Base-by-base conservation (phyloP, 139 green algal species). In the Mesotaenium endlicherianum region DNA sequence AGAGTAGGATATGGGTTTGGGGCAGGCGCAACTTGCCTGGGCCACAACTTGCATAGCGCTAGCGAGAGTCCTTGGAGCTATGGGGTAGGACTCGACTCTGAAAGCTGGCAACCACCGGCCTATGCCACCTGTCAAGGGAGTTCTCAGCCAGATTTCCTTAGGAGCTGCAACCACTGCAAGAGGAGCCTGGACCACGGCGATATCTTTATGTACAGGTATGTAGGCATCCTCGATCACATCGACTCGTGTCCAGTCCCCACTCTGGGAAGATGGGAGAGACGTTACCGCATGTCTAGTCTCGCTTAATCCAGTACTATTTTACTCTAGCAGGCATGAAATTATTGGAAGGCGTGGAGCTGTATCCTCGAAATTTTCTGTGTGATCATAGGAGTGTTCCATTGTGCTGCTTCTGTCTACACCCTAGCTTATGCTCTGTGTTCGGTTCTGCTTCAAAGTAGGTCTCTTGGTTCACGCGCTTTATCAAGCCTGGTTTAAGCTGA, bases 191-290 rank as follows among this genome's bases (percentile, higher is more conserved):
- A 72, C 11, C 5, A 72, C 5, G 36, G 43, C 60, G 60, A 72
- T 11, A 72, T 72, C 60, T 72, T 72, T 38, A 72, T 72, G 60
- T 72, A 72, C 60, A 14, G 60, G 60, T 72, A 11, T 72, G 60
- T 11, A 5, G 11, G 17, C 6, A 40, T 72, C 5, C 60, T 14
- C 43, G 8, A 40, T 72, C 5, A 6, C 11, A 5, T 72, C 8
- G 8, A 72, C 11, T 6, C 6, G 17, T 72, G 11, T 64, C 26
- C 26, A 64, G 20, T n/a, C n/a, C n/a, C n/a, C n/a, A n/a, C n/a
- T n/a, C n/a, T n/a, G n/a, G n/a, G n/a, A n/a, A n/a, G n/a, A n/a
- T n/a, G n/a, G n/a, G n/a, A n/a, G n/a, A n/a, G n/a, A n/a, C n/a
- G n/a, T n/a, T n/a, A n/a, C n/a, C n/a, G n/a, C n/a, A n/a, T n/a